Base-by-base conservation (phyloP, 2,329 filamentous ascomycete genomes). In the Botryotinia globosa region DNA sequence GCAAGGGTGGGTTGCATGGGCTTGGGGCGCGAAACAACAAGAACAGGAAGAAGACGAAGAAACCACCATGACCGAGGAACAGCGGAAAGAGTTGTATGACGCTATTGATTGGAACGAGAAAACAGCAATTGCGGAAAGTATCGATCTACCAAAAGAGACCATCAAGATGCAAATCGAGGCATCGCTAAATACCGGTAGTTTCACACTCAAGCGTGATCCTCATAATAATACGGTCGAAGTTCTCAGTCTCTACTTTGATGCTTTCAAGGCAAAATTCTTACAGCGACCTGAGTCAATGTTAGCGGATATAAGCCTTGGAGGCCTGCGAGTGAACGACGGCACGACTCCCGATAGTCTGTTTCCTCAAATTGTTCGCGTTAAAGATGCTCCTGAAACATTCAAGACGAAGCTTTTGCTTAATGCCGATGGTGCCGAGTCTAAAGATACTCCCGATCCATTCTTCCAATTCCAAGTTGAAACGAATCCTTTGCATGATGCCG, bases 41-140 rank as follows among this genome's bases (percentile, higher is more conserved):
- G 79, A 81, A 54, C 86, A 91, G 68, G 84, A 87, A 68, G 87
- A 92, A 58, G 86, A 92, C 62, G 92, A 97, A 77, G 92, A 94
- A 75, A 93, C 91, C 0, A 89, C 94, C 74, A 97, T 99, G 87
- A 97, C 93, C 0, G 96, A 99, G 74, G 91, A 98, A 82, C 94
- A 99, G 81, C 91, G 95, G 59, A 94, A 98, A 81, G 95, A 99
- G 82, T 87, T 99, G 16, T 99, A 98, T 81, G 92, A 97, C 77
- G 97, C 94, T 67, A 99, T 99, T 78, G 96, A 98, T 79, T 99
- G 95, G 91, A 93, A 99, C 75, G 96, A 99, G 82, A 98, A 98
- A 85, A 91, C 94, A 74, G 93, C 92, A 2, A 87, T 99, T 56
- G 87, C 94, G 0, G 94, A 97, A 77, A 91, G 92, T 59, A 91